These are phyloP conservation scores for Plasmodium knowlesi DNA, from an alignment of 169 alveolate genomes.

Conservation along the genomic window DNA sequence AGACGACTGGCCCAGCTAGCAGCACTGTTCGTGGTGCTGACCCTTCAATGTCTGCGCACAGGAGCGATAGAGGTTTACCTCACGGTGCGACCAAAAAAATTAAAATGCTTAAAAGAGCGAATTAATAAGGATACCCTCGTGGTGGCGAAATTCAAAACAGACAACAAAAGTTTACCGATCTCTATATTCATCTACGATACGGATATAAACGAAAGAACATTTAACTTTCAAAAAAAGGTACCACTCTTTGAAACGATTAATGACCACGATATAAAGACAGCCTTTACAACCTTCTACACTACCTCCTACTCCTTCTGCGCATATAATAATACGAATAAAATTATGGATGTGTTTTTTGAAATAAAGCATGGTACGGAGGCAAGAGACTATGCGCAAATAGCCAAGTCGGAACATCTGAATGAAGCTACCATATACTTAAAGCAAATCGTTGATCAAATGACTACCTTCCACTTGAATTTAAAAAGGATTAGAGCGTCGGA, in stretches of 20 bases:
- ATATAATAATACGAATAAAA: constrained; percentile 7
- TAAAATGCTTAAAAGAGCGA: constrained; percentile 57
- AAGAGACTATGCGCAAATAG: constrained; percentile 49
- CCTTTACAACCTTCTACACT: constrained; percentile 51
- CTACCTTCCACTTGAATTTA: constrained; percentile 36
- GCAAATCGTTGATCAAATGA: constrained; percentile 50
- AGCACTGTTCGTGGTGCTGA: neutral
- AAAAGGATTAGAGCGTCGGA: constrained; percentile 38
- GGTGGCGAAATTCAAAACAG: constrained; percentile 36
- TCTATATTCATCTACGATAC: constrained; percentile 42
- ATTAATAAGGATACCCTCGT: constrained; percentile 55
- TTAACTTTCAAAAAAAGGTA: neutral
- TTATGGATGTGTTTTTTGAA: constrained; percentile 26
- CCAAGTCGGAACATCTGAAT: constrained; percentile 59
- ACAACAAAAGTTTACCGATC: neutral
- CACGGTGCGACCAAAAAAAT: constrained; percentile 14
- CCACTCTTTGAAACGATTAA: constrained; percentile 49
- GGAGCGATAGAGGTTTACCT: constrained; percentile 32
- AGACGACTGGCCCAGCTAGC: neutral
- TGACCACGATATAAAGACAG: constrained; percentile 69
- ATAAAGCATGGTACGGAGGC: constrained; percentile 67
- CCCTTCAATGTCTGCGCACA: neutral
- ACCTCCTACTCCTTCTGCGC: constrained; percentile 66
- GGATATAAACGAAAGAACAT: constrained; percentile 28
- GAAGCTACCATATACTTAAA: constrained; percentile 48